Conservation (phyloP, 768 basidiomycete species). For the Cantharellus cinnabarinus region DNA sequence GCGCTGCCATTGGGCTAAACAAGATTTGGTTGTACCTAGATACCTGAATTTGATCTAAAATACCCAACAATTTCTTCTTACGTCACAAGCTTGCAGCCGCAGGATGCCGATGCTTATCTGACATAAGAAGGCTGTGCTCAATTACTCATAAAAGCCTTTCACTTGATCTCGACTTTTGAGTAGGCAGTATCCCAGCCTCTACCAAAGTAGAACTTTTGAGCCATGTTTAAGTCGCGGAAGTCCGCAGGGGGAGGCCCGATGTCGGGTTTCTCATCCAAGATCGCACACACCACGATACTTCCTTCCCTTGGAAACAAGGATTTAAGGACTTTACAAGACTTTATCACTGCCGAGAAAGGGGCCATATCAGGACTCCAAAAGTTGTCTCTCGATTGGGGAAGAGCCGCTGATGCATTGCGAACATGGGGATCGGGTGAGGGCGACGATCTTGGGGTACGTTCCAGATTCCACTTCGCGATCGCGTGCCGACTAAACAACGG, state of each 20-base stretch:
- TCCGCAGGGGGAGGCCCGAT: constrained; percentile 1
- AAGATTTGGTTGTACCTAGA: too few relatives aligned
- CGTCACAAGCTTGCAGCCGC: too few relatives aligned
- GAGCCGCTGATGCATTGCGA: constrained; percentile 51
- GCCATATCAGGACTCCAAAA: constrained; percentile 48
- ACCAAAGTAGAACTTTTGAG: too few relatives aligned
- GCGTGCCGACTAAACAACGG: too few relatives aligned
- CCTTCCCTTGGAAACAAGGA: constrained; percentile 62
- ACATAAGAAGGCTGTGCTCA: too few relatives aligned
- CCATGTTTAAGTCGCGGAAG: neutral
- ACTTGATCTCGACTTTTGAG: too few relatives aligned
- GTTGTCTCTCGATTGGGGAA: constrained; percentile 41
- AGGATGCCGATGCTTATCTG: too few relatives aligned
- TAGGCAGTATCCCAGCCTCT: too few relatives aligned
- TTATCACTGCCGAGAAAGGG: constrained; percentile 76
- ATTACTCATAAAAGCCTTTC: too few relatives aligned
- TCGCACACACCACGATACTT: constrained; percentile 48
- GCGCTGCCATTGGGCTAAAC: too few relatives aligned
- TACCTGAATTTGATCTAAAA: too few relatives aligned
- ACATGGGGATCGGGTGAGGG: constrained; percentile 63
- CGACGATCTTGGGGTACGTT: constrained; percentile 53
- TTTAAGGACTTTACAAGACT: constrained; percentile 60
- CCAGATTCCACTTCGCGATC: neutral
- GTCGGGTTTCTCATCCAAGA: constrained; percentile 23
- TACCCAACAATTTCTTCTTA: too few relatives aligned